phyloP scores from a whole-genome alignment of 306 rosid species.

The Prunus fruticosa region DNA sequence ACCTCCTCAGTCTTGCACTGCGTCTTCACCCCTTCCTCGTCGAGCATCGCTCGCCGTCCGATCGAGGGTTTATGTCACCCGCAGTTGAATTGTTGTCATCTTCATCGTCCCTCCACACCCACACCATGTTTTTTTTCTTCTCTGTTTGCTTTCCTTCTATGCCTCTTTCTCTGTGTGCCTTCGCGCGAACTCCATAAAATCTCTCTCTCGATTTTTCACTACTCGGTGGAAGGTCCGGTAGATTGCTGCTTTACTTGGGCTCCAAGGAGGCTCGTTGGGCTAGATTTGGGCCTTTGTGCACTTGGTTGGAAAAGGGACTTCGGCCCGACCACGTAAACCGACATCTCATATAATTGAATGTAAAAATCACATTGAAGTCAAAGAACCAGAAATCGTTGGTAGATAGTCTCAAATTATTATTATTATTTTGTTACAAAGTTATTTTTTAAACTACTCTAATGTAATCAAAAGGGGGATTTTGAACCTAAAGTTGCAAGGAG shows the following conservation, averaged over 20 bases:
- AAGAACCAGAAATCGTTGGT: no score
- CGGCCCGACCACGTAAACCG: not conserved
- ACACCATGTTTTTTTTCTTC: slow-evolving; percentile 46
- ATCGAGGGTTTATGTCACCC: slow-evolving; percentile 2
- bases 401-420: no score
- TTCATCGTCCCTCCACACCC: slow-evolving; percentile 66
- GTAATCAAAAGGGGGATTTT: fast-evolving
- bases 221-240: not conserved
- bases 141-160: not conserved
- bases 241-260: not conserved
- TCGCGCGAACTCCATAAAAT: not conserved
- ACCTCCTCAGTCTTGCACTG: slow-evolving; percentile 85
- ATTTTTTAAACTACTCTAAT: no score
- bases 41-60: slow-evolving; percentile 39
- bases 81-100: slow-evolving; percentile 16
- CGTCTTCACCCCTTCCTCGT: slow-evolving; percentile 55
- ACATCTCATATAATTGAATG: not conserved
- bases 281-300: not conserved
- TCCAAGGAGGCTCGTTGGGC: not conserved
- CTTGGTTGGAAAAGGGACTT: not conserved
- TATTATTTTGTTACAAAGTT: no score
- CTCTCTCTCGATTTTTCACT: not conserved
- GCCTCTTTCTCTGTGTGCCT: not conserved
- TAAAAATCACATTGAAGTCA: no score
- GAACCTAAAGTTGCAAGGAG: no score